Conservation (phyloP, 441 rosid genomes). For the Jatropha podagrica region DNA sequence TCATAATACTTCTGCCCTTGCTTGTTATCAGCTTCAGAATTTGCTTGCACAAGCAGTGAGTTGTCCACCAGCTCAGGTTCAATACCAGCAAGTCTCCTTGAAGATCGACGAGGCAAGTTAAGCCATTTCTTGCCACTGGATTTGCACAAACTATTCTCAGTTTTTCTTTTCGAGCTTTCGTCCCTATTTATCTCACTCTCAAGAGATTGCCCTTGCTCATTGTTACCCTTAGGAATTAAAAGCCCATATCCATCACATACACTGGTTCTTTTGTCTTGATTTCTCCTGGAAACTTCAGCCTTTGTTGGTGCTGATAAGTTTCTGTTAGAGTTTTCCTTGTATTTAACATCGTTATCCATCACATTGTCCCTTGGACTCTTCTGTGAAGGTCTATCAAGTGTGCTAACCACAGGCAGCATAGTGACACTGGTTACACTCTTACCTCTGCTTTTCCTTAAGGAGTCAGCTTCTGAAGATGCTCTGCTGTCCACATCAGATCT, state of each 20-base stretch:
- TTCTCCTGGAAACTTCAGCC: slow-evolving; percentile 23
- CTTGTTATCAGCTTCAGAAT: slow-evolving; percentile 28
- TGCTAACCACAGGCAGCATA: slow-evolving; percentile 12
- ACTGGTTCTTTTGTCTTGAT: slow-evolving; percentile 16
- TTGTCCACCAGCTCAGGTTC: slow-evolving; percentile 15
- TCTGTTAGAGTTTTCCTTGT: slow-evolving; percentile 22
- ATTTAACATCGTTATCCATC: slow-evolving; percentile 17
- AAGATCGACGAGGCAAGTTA: slow-evolving; percentile 30
- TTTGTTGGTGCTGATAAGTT: slow-evolving; percentile 12
- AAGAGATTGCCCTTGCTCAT: slow-evolving; percentile 24
- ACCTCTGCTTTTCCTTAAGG: slow-evolving; percentile 18
- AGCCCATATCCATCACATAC: slow-evolving; percentile 16
- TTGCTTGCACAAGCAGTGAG: not conserved
- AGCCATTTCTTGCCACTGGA: slow-evolving; percentile 26
- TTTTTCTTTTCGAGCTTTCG: slow-evolving; percentile 14
- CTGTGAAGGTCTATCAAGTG: slow-evolving; percentile 25
- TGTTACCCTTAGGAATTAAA: slow-evolving; percentile 19
- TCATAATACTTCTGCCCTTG: slow-evolving; percentile 24
- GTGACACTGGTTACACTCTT: slow-evolving; percentile 21
- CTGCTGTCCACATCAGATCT: slow-evolving; percentile 33
- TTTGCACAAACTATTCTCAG: slow-evolving; percentile 23
- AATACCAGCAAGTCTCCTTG: slow-evolving; percentile 35
- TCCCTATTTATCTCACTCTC: slow-evolving; percentile 22
- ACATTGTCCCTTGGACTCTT: slow-evolving; percentile 20
- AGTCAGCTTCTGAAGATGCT: slow-evolving; percentile 25